Conservation (phyloP, 2,329 filamentous ascomycete genomes). For the Ceratocystis cubensis region DNA sequence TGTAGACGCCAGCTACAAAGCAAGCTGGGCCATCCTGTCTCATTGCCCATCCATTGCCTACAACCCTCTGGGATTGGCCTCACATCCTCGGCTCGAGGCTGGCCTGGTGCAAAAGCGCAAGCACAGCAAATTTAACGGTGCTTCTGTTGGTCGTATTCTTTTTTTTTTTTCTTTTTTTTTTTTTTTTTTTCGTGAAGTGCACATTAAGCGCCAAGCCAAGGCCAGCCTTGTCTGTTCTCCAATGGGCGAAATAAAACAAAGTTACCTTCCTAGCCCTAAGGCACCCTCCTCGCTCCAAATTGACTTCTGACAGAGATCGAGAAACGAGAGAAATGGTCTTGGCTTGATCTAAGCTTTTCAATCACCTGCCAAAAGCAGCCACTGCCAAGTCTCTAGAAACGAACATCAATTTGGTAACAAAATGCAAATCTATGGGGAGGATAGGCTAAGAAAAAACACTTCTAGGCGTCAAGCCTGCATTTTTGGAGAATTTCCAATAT, state of each 20-base stretch:
- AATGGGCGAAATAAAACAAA: not conserved
- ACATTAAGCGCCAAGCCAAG: not conserved
- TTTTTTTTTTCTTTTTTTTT: no score
- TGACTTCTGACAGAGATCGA: constrained; percentile 7
- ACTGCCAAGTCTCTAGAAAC: not conserved
- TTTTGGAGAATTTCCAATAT: not conserved
- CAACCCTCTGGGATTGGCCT: not conserved
- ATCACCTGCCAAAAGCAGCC: constrained; percentile 1
- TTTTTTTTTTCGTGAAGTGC: no score
- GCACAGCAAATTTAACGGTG: no score
- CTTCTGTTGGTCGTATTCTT: no score
- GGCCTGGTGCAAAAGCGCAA: no score
- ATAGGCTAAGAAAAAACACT: not conserved
- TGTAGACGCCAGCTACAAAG: no score
- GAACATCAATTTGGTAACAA: not conserved
- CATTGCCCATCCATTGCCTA: no score
- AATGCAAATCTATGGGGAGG: not conserved
- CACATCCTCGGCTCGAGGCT: no score
- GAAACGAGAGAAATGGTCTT: not conserved
- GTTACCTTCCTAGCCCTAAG: not conserved
- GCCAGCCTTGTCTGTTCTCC: not conserved
- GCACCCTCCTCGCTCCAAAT: not conserved
- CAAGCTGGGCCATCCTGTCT: no score
- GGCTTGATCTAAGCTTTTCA: constrained; percentile 6
- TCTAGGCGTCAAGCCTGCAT: not conserved